Evolutionary conservation across 805 yeast species (phyloP).

Genomic region (Starmerella potacharoeniae): DNA sequence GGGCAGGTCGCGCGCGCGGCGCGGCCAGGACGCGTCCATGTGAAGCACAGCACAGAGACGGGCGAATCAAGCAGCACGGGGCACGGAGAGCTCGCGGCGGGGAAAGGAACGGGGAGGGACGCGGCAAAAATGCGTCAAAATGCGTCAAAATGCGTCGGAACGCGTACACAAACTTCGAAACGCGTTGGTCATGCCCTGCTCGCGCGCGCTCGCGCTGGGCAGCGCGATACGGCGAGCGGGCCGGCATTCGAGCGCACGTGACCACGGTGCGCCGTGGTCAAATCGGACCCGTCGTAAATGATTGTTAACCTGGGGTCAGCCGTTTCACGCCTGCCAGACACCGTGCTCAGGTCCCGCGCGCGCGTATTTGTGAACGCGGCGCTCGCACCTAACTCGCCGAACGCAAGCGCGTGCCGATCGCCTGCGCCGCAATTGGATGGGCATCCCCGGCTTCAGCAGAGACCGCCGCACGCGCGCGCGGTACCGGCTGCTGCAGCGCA

Average conservation of each 20-base stretch:
- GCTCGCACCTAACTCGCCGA: not conserved
- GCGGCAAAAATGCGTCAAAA: too few relatives aligned
- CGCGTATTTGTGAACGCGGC: not conserved
- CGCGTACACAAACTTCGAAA: too few relatives aligned
- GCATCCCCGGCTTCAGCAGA: not conserved
- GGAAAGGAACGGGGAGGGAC: too few relatives aligned
- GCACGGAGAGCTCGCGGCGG: too few relatives aligned
- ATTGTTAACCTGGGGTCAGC: not conserved
- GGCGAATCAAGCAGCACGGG: too few relatives aligned
- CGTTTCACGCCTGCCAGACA: too few relatives aligned
- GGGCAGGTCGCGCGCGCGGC: constrained; percentile 7
- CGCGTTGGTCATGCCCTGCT: too few relatives aligned
- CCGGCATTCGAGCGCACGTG: not conserved
- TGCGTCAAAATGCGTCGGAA: too few relatives aligned
- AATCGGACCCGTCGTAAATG: not conserved
- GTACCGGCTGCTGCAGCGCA: constrained; percentile 4
- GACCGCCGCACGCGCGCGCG: constrained; percentile 1
- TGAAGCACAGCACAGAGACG: not conserved
- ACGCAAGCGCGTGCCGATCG: too few relatives aligned
- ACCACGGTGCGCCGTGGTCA: not conserved
- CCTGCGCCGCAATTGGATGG: not conserved
- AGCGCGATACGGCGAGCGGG: not conserved
- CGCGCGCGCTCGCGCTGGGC: not conserved
- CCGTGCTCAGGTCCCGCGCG: too few relatives aligned
- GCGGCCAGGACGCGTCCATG: not conserved